Evolutionary conservation across 768 basidiomycete genomes (phyloP), one percentile per base, ranked within the genome.

Genomic region (Auricularia sp.): DNA sequence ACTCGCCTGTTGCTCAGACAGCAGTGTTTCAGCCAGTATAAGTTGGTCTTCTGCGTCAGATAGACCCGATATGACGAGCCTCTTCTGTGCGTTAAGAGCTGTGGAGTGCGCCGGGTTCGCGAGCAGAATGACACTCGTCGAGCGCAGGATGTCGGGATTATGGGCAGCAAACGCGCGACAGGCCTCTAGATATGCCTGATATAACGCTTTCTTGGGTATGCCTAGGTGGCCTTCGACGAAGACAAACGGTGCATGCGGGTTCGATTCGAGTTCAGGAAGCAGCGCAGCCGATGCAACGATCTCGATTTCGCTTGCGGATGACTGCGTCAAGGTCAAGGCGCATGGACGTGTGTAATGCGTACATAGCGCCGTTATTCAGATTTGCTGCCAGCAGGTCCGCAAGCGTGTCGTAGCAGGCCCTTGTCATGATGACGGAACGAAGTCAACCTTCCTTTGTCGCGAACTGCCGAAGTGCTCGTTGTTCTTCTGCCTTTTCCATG

Each of bases 71-170:
- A 84, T 70, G 4, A 68, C 11, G 10, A 87, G 78, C 18, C 71
- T 73, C 70, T 87, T 88, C 42, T 88, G 77, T 4, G 74, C 67
- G 69, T 89, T 87, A 42, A 88, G 73, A 2, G 87, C 87, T 23
- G 87, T 85, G 65, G 84, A 83, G 69, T 90, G 84, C 0, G 84
- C 85, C 36, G 88, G 84, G 72, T 89, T 90, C 43, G 81, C 77
- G 35, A 89, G 76, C 4, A 88, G 70, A n/a, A 89, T 75, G 61
- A 86, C 70, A 43, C 77, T 75, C 0, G 84, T 78, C 1, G 79
- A 1, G 54, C 34, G 42, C 62, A 44, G 34, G 54, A 63, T 59
- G 10, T 64, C 53, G 23, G 71, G 66, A 14, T 36, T 68, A 61
- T 61, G 64, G 2, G 70, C 66, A 10, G 72, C 67, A 69, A 81